A percentile compares a stretch with the other conserved stretches of the same genome.
phyloP scores from a whole-genome alignment of 2,329 filamentous ascomycete species.

The Westerdykella aurantiaca region DNA sequence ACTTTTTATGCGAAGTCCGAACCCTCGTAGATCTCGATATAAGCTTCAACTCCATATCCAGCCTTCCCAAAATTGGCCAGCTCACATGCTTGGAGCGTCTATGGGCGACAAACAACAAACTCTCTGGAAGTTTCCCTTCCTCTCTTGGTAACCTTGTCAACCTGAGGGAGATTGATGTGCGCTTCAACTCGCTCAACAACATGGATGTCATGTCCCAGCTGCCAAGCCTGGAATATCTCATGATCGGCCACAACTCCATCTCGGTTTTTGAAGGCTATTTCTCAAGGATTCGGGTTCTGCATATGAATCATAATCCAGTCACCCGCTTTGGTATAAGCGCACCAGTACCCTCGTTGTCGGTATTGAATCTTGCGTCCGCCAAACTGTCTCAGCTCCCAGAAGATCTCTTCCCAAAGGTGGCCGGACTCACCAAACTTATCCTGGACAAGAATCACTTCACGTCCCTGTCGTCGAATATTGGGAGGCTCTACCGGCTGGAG shows the following conservation, averaged over 20 bases:
- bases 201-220: constrained; percentile 83
- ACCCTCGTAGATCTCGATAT: constrained; percentile 89
- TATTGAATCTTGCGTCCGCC: constrained; percentile 82
- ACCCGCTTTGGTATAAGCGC: constrained; percentile 83
- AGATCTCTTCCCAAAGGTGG: constrained; percentile 78
- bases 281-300: constrained; percentile 71
- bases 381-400: constrained; percentile 86
- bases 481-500: constrained; percentile 74
- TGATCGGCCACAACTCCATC: constrained; percentile 87
- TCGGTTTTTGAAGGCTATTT: constrained; percentile 90
- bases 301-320: constrained; percentile 90
- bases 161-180: constrained; percentile 85
- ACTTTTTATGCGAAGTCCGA: constrained; percentile 74
- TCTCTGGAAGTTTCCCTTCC: constrained; percentile 67
- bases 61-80: constrained; percentile 72
- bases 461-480: constrained; percentile 78
- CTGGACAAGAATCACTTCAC: constrained; percentile 96
- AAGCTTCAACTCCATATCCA: constrained; percentile 87
- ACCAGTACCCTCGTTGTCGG: constrained; percentile 73
- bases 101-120: constrained; percentile 90
- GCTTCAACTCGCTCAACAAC: constrained; percentile 83
- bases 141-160: constrained; percentile 68
- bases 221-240: constrained; percentile 79
- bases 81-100: constrained; percentile 78
- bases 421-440: constrained; percentile 79